Evolutionary conservation across 116 monocot species (phyloP).

Genomic region (Cymodocea nodosa): DNA sequence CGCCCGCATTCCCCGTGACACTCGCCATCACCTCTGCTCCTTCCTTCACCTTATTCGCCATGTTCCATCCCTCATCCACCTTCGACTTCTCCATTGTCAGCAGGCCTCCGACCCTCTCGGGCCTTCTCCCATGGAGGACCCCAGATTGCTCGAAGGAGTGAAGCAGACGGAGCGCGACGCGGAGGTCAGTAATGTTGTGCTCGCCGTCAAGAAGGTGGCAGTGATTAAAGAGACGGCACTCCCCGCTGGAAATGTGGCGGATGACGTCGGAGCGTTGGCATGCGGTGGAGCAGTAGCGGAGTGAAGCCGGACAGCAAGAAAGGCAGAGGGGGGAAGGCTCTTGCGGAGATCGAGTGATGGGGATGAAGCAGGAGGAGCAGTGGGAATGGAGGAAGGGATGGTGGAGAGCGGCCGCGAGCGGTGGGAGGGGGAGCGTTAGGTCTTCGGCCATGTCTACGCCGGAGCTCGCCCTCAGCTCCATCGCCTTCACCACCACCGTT

Average conservation of each 20-base stretch:
- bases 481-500: neutral
- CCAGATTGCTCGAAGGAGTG: neutral
- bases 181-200: conserved; percentile 30
- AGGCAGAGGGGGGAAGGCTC: neutral
- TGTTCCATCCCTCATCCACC: neutral
- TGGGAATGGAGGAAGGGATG: conserved; percentile 29
- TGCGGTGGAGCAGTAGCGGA: conserved; percentile 45
- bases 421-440: conserved; percentile 32
- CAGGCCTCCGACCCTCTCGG: neutral
- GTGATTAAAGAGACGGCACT: conserved; percentile 25
- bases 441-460: conserved; percentile 28
- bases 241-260: conserved; percentile 34
- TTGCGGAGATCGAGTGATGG: neutral
- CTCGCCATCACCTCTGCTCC: neutral
- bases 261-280: conserved; percentile 29
- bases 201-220: neutral
- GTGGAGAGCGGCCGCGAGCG: conserved; percentile 52
- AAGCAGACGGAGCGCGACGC: conserved; percentile 47
- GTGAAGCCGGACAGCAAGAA: conserved; percentile 15
- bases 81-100: neutral
- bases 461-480: conserved; percentile 36
- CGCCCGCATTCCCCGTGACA: neutral
- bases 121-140: neutral
- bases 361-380: conserved; percentile 58
- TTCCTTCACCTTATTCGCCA: neutral